Evolutionary conservation across 768 basidiomycete species (phyloP), one percentile per base, ranked within the genome.

Genomic region (Tulasnella sp.): DNA sequence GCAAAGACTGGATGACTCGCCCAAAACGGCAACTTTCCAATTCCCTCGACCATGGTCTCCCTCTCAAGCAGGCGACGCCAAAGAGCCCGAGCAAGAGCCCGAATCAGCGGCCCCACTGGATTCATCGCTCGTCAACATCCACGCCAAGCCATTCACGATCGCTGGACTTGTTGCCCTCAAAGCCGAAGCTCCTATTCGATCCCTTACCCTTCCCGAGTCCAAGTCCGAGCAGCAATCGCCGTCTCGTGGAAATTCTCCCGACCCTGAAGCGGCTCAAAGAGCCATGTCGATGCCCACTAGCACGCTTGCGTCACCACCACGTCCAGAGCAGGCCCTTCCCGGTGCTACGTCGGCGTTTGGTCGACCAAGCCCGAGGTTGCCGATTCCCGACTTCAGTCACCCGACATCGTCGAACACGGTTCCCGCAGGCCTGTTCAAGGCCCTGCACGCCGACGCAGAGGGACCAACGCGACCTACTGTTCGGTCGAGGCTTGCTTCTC

Each of bases 391-490:
- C 82, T 95, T 93, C 85, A 89, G 85, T 80, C 89, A 89, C 76
- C 86, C 89, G 22, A 82, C 86, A 15, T 87, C 87, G 19, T 89
- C 85, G 40, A 93, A 92, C 79, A 94, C 91, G 7, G 90, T 94
- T 11, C 93, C 93, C 25, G 93, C 93, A 40, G 92, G 92, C 1
- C 80, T 94, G 75, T 95, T 95, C 87, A 94, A 94, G 83, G 91
- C 92, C 14, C 85, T 93, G 71, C 87, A 84, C 72, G 67, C 36
- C 25, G 83, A 83, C 58, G 81, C 80, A 25, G 92, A 93, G 67
- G 91, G 91, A 78, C 86, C 90, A 64, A 90, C 90, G 1, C 88
- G 92, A 75, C 85, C 89, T 67, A 85, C 85, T 67, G 91, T 92
- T n/a, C 86, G 92, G 45, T n/a, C 37, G n/a, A 72, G 49, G 71